These are phyloP conservation scores for Bimuria novae-zelandiae DNA, from an alignment of 2,329 filamentous ascomycete species.

Conservation along the genomic window DNA sequence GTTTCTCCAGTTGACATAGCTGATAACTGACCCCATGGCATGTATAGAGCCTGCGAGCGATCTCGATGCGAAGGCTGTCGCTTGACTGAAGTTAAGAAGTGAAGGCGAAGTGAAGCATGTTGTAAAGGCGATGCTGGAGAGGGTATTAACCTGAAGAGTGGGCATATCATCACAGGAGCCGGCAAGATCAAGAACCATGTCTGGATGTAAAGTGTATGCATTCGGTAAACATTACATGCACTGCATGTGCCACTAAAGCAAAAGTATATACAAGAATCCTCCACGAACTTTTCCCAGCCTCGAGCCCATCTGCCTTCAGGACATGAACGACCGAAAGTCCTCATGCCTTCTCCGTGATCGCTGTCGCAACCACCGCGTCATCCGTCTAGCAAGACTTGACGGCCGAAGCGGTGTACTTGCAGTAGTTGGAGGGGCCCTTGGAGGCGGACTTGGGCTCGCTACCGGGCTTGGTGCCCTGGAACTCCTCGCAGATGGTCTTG, in stretches of 20 bases:
- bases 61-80: no score
- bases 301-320: not conserved
- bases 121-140: no score
- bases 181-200: no score
- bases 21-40: no score
- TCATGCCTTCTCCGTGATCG: not conserved
- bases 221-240: constrained; percentile 4
- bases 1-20: no score
- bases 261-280: constrained; percentile 1
- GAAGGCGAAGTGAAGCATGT: no score
- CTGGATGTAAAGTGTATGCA: no score
- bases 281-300: not conserved
- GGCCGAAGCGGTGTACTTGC: constrained; percentile 6
- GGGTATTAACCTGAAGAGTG: no score
- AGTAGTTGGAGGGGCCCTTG: constrained; percentile 7
- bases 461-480: constrained; percentile 29
- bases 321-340: no score
- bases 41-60: no score
- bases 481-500: constrained; percentile 44
- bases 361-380: not conserved
- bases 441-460: constrained; percentile 3
- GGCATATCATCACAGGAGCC: no score
- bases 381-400: constrained; percentile 3
- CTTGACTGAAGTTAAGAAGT: no score
- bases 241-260: constrained; percentile 1